Evolutionary conservation across 306 rosid genomes (phyloP), one percentile per base, ranked within the genome.

Genomic region (Corylus avellana): DNA sequence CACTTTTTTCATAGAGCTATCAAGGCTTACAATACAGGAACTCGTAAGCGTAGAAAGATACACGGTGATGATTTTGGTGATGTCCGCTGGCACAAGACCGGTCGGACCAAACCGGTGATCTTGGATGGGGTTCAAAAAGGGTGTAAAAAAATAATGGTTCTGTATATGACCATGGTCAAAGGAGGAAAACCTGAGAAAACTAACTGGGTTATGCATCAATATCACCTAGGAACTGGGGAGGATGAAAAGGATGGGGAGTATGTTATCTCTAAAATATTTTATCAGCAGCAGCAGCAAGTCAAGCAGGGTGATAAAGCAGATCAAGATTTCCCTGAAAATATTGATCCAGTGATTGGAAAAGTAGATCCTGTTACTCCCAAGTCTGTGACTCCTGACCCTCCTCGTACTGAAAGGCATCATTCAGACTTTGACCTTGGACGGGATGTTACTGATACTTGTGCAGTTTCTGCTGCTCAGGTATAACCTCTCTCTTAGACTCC

Each of bases 11-110:
- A 94, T 57, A 80, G 93, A 88, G 89, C 96, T 70, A 85, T 86
- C 75, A 94, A 94, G 94, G 98, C 97, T 58, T 94, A 94, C 82
- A 92, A 83, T 66, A 90, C 92, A 4, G 97, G 98, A 61, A 88
- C 84, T 27, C 88, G 97, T 70, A 94, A 94, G 81, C 97, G 94
- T 71, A 81, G 97, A 35, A 94, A 92, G 82, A 86, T 92, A 78
- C 84, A 71, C 51, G 87, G 72, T 70, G 91, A 79, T 61, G 98
- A 89, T 83, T 81, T 72, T 51, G 91, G 97, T 75, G 97, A 86
- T 70, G 91, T 92, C 68, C 96, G 97, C 72, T 94, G 98, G 98
- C 98, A 94, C 85, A 94, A 94, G 88, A 92, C 97, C 55, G 98
- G 97, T 67, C 87, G 22, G 77, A 94, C 98, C 68, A 94, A 94